These are phyloP conservation scores for Echinochloa phyllopogon DNA, from an alignment of 176 grass and related monocot genomes.

Conservation along the genomic window DNA sequence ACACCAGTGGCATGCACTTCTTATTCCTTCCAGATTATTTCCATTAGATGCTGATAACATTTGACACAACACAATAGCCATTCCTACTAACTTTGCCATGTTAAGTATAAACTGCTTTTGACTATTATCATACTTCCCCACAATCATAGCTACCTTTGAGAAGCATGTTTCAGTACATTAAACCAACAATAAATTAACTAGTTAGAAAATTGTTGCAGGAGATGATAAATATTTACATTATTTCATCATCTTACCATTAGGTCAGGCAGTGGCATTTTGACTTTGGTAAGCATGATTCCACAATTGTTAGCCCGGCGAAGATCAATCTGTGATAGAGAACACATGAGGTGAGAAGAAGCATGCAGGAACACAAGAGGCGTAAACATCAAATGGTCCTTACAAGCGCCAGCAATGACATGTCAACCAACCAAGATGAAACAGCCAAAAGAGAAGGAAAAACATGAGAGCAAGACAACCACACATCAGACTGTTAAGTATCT, in stretches of 20 bases:
- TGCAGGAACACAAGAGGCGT: conserved; percentile 12
- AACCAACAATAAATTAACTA: conserved; percentile 21
- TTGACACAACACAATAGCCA: background rate
- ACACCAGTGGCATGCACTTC: conserved; percentile 27
- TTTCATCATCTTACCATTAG: conserved; percentile 68
- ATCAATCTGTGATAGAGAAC: conserved; percentile 76
- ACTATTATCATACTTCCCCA: conserved; percentile 23
- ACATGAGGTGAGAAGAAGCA: conserved; percentile 32
- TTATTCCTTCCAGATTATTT: conserved; percentile 32
- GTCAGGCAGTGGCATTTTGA: conserved; percentile 96
- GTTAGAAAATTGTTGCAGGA: background rate
- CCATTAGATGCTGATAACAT: background rate
- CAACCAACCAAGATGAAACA: conserved; percentile 30
- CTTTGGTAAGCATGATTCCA: conserved; percentile 99
- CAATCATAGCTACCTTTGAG: conserved; percentile 13
- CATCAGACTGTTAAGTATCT: conserved; percentile 32
- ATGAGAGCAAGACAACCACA: background rate
- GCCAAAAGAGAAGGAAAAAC: background rate
- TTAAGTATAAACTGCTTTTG: conserved; percentile 13
- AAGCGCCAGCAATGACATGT: conserved; percentile 4
- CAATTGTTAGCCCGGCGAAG: conserved; percentile 96
- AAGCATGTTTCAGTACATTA: conserved; percentile 1
- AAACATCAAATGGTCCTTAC: conserved; percentile 24
- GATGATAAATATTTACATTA: conserved; percentile 24
- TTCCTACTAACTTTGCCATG: background rate